Percentiles rank a stretch among this genome's conserved stretches.
Conservation (phyloP, 192 early-diverging fungal genomes). For the Funneliformis mosseae region DNA sequence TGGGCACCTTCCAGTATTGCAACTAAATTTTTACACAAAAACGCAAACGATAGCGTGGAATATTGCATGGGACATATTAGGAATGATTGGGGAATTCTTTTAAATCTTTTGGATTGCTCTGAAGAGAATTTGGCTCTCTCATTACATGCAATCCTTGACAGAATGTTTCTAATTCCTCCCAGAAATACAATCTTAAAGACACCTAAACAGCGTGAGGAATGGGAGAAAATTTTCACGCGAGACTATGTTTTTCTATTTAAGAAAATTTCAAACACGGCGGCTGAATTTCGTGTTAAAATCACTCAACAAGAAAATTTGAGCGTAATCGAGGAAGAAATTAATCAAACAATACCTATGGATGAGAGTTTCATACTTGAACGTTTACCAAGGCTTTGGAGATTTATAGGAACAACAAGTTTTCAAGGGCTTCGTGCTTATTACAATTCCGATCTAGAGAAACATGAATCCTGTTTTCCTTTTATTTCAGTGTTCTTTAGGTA, state of each 20-base stretch:
- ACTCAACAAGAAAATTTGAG: background rate
- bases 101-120: conserved; percentile 23
- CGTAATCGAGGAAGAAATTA: conserved; percentile 17
- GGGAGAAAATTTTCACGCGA: conserved; percentile 10
- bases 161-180: background rate
- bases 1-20: background rate
- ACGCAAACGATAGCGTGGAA: background rate
- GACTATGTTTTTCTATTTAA: background rate
- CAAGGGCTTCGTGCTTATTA: conserved; percentile 21
- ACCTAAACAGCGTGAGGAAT: conserved; percentile 16
- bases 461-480: conserved; percentile 20
- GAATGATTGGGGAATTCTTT: conserved; percentile 35
- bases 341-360: conserved; percentile 5
- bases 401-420: background rate
- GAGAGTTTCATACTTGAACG: background rate
- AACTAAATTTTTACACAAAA: background rate
- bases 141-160: conserved; percentile 22
- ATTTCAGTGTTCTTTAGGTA: conserved; percentile 26
- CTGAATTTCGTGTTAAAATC: conserved; percentile 20
- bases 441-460: background rate
- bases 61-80: conserved; percentile 27
- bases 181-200: background rate
- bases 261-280: conserved; percentile 13
- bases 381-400: conserved; percentile 28
- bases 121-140: conserved; percentile 28